Evolutionary conservation across 1,284 basidiomycete species (phyloP).

Genomic region (Pisolithus thermaeus): DNA sequence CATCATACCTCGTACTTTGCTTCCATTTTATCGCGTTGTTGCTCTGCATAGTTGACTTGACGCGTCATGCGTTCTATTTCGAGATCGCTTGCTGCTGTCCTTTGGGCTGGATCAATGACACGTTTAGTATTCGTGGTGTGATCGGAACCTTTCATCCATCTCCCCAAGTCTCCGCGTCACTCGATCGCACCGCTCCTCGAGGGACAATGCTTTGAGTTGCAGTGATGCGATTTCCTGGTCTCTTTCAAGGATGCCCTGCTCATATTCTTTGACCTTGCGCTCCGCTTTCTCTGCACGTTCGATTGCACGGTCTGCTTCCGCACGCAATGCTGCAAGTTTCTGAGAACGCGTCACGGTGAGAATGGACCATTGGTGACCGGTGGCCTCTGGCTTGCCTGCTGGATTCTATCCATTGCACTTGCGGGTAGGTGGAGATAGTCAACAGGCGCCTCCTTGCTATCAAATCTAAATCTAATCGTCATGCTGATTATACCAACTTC

Average conservation of each 20-base stretch:
- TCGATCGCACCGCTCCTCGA: constrained; percentile 75
- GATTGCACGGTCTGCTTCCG: constrained; percentile 82
- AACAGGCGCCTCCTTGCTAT: no score
- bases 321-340: constrained; percentile 71
- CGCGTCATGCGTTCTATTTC: constrained; percentile 49
- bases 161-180: constrained; percentile 66
- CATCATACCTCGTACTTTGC: constrained; percentile 83
- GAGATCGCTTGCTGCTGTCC: neutral
- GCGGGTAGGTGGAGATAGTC: neutral
- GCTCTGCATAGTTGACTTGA: constrained; percentile 81
- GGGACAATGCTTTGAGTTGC: constrained; percentile 65
- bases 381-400: neutral
- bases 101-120: neutral
- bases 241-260: constrained; percentile 76
- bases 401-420: neutral
- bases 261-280: constrained; percentile 76
- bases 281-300: constrained; percentile 81
- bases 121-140: constrained; percentile 51
- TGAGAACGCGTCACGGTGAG: constrained; percentile 24
- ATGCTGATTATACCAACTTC: neutral
- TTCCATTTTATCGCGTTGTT: constrained; percentile 93
- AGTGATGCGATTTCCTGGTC: constrained; percentile 90
- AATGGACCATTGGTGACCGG: neutral
- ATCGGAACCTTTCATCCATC: constrained; percentile 57
- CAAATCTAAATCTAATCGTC: no score